Base-by-base conservation (phyloP, 371 early-diverging fungal species). In the Chytridiales sp. region DNA sequence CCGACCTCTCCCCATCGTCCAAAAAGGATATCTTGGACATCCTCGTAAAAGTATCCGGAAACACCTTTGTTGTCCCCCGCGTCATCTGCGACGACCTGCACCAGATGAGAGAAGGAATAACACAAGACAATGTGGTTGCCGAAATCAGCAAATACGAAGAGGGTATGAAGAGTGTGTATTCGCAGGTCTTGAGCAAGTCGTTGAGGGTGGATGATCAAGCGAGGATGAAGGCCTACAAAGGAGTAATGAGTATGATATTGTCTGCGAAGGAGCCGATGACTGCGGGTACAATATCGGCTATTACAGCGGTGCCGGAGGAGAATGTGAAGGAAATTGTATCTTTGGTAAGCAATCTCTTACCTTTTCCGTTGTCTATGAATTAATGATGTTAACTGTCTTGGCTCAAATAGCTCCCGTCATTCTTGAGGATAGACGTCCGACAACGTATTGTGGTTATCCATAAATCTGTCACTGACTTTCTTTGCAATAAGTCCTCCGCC, bases 391-490 rank as follows among this genome's bases (percentile, higher is more conserved):
- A 11, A 17, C 22, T 17, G 17, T 11, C 22, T 50, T 50, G n/a
- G n/a, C n/a, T n/a, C n/a, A n/a, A n/a, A n/a, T 13, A 54, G 55
- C 11, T 54, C 24, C 55, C 17, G 11, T 54, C 55, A 26, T 11
- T 54, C 24, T 19, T 54, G 22, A 15, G n/a, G 11, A 6, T 54
- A 6, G 42, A 9, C 11, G 38, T 38, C 38, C 9, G 38, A 56
- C 46, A 24, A 31, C 11, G 57, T 22, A 30, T 56, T 6, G 26
- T 27, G 19, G 48, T 47, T 9, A 22, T 56, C 22, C 57, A 56
- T 48, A 56, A 56, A 30, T 51, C 52, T 30, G 44, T 56, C 11
- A 44, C 21, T n/a, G 57, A 56, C 24, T 56, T 22, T 47, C 32
- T 56, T 6, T 21, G 11, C 19, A 13, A 6, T 8, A 9, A 48